A percentile compares a stretch with the other conserved stretches of the same genome.
Evolutionary conservation across 176 grass and related monocot species (phyloP).

Genomic region (Triticum turgidum): DNA sequence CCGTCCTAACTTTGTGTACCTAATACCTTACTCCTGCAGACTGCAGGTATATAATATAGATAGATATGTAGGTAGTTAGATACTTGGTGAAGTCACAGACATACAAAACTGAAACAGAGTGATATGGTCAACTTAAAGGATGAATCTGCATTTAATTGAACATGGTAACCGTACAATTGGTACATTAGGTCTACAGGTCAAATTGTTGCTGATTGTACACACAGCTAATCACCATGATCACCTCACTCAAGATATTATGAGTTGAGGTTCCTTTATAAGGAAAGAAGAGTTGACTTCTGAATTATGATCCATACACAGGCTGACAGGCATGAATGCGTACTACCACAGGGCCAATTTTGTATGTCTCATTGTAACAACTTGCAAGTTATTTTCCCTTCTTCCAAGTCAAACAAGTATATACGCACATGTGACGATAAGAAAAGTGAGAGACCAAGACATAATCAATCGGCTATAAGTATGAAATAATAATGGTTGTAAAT

Average conservation of each 20-base stretch:
- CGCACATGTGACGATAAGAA: not conserved
- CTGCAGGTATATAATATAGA: not conserved
- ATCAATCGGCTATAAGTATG: not conserved
- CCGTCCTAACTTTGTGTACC: slow-evolving; percentile 2
- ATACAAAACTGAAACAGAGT: not conserved
- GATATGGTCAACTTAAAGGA: slow-evolving; percentile 30
- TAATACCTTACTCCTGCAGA: not conserved
- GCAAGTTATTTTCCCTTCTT: slow-evolving; percentile 17
- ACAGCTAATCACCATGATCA: slow-evolving; percentile 30
- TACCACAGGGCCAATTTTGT: not conserved
- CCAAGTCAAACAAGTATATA: slow-evolving; percentile 31
- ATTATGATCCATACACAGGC: slow-evolving; percentile 18
- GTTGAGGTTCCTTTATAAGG: not conserved
- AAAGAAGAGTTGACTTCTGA: slow-evolving; percentile 38
- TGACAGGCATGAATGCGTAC: slow-evolving; percentile 2
- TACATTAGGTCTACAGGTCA: slow-evolving; percentile 6
- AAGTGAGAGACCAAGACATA: not conserved
- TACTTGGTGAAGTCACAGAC: not conserved
- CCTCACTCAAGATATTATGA: not conserved
- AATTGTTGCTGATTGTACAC: not conserved
- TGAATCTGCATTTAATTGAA: slow-evolving; percentile 30
- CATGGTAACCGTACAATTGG: slow-evolving; percentile 13
- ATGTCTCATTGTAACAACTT: slow-evolving; percentile 6
- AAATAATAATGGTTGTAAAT: not conserved
- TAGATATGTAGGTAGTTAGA: not conserved